Evolutionary conservation across 495 filamentous ascomycete species (phyloP).

Genomic region (Aspergillus steynii): DNA sequence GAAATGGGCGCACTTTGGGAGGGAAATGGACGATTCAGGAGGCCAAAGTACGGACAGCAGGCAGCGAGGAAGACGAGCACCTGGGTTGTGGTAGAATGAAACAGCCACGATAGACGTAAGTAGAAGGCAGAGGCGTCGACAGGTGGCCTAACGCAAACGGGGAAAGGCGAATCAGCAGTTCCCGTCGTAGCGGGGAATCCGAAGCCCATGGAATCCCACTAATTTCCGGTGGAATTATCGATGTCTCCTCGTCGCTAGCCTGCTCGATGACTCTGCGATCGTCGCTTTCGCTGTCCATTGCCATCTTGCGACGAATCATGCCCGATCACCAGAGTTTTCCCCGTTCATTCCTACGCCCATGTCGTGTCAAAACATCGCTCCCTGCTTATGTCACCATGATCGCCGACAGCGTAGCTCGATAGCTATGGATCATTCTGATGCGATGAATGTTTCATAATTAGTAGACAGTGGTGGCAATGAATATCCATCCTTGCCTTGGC

Average conservation of each 20-base stretch:
- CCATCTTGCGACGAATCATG: neutral
- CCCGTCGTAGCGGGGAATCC: constrained; percentile 16
- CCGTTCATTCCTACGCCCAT: too few relatives aligned
- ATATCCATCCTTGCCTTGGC: neutral
- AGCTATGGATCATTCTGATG: neutral
- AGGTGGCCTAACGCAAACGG: constrained; percentile 27
- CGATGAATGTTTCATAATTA: neutral
- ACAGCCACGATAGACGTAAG: constrained; percentile 24
- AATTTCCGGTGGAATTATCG: neutral
- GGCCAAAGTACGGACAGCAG: constrained; percentile 31
- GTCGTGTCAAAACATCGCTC: neutral
- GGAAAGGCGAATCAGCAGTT: constrained; percentile 11
- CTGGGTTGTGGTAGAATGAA: constrained; percentile 24
- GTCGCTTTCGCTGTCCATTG: too few relatives aligned
- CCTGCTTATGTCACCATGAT: neutral
- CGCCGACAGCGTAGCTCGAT: neutral
- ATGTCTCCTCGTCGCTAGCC: too few relatives aligned
- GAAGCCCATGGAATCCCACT: neutral
- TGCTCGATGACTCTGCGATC: too few relatives aligned
- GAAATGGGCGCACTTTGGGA: constrained; percentile 24
- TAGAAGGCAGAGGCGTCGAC: constrained; percentile 10
- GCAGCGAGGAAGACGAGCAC: constrained; percentile 25
- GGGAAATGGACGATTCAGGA: constrained; percentile 12
- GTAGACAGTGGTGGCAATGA: neutral
- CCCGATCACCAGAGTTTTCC: neutral